A percentile compares a stretch with the other conserved stretches of the same genome.
These are phyloP conservation scores for Pigoraptor vietnamica DNA, from an alignment of 78 protist species.

Conservation along the genomic window DNA sequence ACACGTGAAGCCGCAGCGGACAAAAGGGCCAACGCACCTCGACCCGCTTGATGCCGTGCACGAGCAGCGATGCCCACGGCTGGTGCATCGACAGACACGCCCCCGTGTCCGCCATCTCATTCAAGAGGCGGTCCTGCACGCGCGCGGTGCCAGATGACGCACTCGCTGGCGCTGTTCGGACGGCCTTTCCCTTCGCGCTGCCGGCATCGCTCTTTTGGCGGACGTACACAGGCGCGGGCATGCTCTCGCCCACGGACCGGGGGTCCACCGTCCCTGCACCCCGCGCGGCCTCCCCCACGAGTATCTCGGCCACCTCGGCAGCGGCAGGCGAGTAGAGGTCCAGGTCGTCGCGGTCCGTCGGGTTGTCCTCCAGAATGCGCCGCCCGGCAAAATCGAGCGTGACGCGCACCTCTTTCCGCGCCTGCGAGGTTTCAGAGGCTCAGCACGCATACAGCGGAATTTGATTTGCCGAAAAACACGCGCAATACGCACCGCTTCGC, in stretches of 20 bases:
- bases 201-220: not conserved
- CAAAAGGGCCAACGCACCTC: no score
- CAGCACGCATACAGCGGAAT: no score
- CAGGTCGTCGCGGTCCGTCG: not conserved
- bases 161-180: not conserved
- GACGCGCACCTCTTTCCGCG: not conserved
- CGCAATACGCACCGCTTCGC: not conserved
- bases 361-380: not conserved
- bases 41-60: slow-evolving; percentile 53
- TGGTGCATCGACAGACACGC: slow-evolving; percentile 61
- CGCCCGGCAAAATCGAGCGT: slow-evolving; percentile 23
- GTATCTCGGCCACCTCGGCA: not conserved
- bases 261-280: not conserved
- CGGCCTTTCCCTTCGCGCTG: no score
- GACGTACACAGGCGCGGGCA: not conserved
- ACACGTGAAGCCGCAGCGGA: no score
- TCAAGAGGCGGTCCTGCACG: not conserved
- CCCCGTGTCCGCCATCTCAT: slow-evolving; percentile 21
- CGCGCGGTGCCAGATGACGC: not conserved
- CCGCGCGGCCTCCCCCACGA: not conserved
- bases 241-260: not conserved
- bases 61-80: slow-evolving; percentile 68
- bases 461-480: no score
- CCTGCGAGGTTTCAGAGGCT: not conserved
- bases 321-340: not conserved